Conservation (phyloP, 2,329 filamentous ascomycete genomes). For the Endocalyx cinctus region DNA sequence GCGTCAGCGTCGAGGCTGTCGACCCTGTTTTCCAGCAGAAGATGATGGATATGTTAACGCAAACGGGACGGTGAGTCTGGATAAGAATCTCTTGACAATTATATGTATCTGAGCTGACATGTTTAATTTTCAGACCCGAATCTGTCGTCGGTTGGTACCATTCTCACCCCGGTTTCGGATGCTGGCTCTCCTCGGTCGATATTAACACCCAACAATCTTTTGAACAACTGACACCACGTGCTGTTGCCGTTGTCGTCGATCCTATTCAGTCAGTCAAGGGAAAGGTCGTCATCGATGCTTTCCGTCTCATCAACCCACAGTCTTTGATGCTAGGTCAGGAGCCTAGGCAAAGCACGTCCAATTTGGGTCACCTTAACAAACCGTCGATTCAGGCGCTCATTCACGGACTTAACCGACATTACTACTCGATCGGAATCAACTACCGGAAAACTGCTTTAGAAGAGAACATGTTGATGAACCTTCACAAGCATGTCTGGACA, state of each 20-base stretch:
- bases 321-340: slow-evolving; percentile 97
- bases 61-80: slow-evolving; percentile 80
- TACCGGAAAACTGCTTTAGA: slow-evolving; percentile 96
- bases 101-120: slow-evolving; percentile 4
- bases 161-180: slow-evolving; percentile 97
- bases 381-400: slow-evolving; percentile 99
- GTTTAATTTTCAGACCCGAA: slow-evolving; percentile 63
- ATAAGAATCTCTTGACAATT: neutral
- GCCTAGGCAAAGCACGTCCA: slow-evolving; percentile 94
- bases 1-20: slow-evolving; percentile 96
- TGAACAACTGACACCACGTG: slow-evolving; percentile 93
- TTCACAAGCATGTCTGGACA: slow-evolving; percentile 99
- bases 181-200: slow-evolving; percentile 98
- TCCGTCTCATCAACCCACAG: slow-evolving; percentile 97
- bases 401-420: slow-evolving; percentile 95
- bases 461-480: slow-evolving; percentile 99
- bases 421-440: slow-evolving; percentile 98
- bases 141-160: slow-evolving; percentile 99
- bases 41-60: slow-evolving; percentile 99
- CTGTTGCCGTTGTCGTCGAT: slow-evolving; percentile 95
- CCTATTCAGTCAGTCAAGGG: slow-evolving; percentile 99
- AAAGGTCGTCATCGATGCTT: slow-evolving; percentile 98
- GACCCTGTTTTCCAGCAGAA: slow-evolving; percentile 99
- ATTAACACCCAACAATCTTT: slow-evolving; percentile 99
- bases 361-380: slow-evolving; percentile 97